Evolutionary conservation across 2,329 filamentous ascomycete species (phyloP).

Genomic region (Thelonectria discophora): DNA sequence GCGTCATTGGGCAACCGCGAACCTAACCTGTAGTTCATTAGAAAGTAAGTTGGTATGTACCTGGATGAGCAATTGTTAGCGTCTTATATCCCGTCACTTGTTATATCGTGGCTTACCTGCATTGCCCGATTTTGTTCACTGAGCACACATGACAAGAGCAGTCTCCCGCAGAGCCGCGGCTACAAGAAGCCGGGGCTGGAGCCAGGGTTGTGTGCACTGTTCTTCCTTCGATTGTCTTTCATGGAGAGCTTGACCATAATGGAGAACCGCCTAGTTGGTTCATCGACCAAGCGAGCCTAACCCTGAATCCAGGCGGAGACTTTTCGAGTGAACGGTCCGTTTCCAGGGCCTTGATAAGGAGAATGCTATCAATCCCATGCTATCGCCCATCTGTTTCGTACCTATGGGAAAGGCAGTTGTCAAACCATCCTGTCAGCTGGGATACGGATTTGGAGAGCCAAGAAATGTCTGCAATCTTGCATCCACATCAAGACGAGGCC

Average conservation of each 20-base stretch:
- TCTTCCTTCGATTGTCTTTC: conserved; percentile 9
- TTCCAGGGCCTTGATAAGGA: conserved; percentile 17
- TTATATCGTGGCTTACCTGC: neutral
- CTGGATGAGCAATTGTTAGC: neutral
- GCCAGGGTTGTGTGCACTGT: conserved; percentile 16
- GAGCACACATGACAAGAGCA: neutral
- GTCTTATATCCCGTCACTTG: neutral
- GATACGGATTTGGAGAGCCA: conserved; percentile 26
- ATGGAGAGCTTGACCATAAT: conserved; percentile 8
- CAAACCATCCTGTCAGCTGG: conserved; percentile 11
- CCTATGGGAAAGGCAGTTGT: conserved; percentile 7
- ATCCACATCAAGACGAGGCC: conserved; percentile 3
- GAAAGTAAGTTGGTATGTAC: no score
- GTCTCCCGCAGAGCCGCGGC: conserved; percentile 19
- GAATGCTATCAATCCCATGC: conserved; percentile 1
- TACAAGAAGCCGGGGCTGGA: conserved; percentile 1
- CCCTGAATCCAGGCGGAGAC: conserved; percentile 12
- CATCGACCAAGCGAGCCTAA: conserved; percentile 4
- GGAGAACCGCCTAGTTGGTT: conserved; percentile 17
- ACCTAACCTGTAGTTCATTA: neutral
- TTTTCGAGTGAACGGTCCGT: neutral
- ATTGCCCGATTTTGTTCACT: neutral
- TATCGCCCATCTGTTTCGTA: conserved; percentile 14
- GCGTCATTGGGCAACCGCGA: conserved; percentile 10
- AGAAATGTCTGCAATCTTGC: conserved; percentile 6